Evolutionary conservation across 768 basidiomycete species (phyloP), one percentile per base, ranked within the genome.

Genomic region (Scleroderma citrinum): DNA sequence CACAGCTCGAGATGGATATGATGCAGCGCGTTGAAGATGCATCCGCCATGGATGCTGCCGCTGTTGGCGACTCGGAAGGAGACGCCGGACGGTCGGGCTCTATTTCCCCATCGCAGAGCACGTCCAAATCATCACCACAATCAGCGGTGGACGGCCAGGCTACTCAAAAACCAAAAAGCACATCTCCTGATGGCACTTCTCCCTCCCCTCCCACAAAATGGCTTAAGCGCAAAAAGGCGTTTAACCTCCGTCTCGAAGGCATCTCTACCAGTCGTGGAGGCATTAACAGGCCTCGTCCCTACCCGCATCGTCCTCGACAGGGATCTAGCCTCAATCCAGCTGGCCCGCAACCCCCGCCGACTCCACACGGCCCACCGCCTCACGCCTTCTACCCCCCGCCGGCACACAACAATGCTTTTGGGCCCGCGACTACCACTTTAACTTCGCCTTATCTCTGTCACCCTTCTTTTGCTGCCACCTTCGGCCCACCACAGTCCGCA

Each of bases 161-260:
- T 14, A 24, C 57, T 51, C 43, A 44, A 29, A 29, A 44, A 29
- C 44, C 59, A n/a, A 61, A 56, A 21, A 19, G 53, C 3, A 52
- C 41, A 38, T 62, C 72, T 45, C 65, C 66, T 43, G 47, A 61
- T 19, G 70, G 74, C 52, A 65, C 56, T 48, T 49, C 56, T 17
- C 60, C 48, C 36, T 63, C 56, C 19, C 64, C 60, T 46, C 61
- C 53, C 38, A 64, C 63, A 13, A 67, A 65, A 50, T 81, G 81
- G 81, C 52, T 71, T 52, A 76, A 76, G 59, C 75, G 81, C 51
- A 84, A 83, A 66, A 77, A 75, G 59, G 75, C 73, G 21, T 78
- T 80, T 64, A 76, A 78, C 52, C 66, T 85, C 42, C 72, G 60
- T 55, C 64, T 76, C 47, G 74, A 73, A 37, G 76, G 76, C 29